phyloP scores from a whole-genome alignment of 192 early-diverging fungal species.

The Coemansia umbellata region DNA sequence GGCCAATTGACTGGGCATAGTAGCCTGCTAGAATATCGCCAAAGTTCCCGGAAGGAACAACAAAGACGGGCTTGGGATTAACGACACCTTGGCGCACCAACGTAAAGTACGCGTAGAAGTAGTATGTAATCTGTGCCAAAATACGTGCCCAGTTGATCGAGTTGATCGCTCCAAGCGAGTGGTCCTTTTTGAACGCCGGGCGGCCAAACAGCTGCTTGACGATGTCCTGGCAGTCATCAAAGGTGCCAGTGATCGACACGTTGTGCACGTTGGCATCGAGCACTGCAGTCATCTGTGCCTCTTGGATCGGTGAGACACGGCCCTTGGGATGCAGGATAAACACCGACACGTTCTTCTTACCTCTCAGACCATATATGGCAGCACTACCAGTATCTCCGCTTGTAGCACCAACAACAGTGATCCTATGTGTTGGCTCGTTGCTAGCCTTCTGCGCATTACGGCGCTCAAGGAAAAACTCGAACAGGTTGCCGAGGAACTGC shows the following conservation, averaged over 20 bases:
- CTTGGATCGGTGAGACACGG: conserved; percentile 90
- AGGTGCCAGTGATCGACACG: conserved; percentile 87
- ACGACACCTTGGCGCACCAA: conserved; percentile 33
- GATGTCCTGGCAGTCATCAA: conserved; percentile 97
- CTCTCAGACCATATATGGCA: conserved; percentile 93
- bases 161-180: conserved; percentile 91
- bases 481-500: conserved; percentile 95
- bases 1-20: conserved; percentile 86
- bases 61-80: conserved; percentile 51
- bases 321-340: conserved; percentile 92
- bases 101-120: conserved; percentile 89
- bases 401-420: conserved; percentile 94
- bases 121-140: conserved; percentile 92
- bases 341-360: conserved; percentile 87
- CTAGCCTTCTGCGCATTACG: conserved; percentile 42
- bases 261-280: conserved; percentile 91
- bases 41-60: conserved; percentile 98
- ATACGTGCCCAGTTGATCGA: conserved; percentile 99
- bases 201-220: conserved; percentile 89
- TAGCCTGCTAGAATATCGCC: conserved; percentile 91
- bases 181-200: conserved; percentile 62
- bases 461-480: conserved; percentile 93
- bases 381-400: conserved; percentile 97
- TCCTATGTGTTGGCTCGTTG: conserved; percentile 38
- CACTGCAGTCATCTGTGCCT: conserved; percentile 98